phyloP scores from a whole-genome alignment of 768 basidiomycete species.

The Auricularia sp. region DNA sequence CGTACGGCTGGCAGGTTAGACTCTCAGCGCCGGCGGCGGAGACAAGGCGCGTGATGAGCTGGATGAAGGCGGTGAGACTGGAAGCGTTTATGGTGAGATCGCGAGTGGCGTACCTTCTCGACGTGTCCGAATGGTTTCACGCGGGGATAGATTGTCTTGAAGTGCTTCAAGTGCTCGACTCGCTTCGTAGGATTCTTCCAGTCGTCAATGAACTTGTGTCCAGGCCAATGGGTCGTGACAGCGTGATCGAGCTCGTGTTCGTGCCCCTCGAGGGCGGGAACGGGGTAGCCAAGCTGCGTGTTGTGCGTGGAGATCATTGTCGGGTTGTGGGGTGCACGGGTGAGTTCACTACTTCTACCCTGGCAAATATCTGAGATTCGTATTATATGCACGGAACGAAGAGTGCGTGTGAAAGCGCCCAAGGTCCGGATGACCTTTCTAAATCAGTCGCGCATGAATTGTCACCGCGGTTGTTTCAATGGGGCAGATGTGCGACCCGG shows the following conservation, averaged over 20 bases:
- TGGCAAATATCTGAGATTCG: no score
- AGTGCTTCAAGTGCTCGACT: not conserved
- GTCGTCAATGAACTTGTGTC: not conserved
- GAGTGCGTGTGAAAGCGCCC: no score
- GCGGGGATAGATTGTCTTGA: not conserved
- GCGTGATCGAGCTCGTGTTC: not conserved
- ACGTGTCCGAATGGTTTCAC: not conserved
- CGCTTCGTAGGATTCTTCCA: not conserved
- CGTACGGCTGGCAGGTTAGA: not conserved
- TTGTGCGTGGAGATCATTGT: not conserved
- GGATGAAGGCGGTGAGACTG: not conserved
- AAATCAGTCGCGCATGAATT: no score
- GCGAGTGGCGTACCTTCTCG: not conserved
- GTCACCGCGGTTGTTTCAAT: no score
- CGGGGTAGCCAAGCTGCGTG: not conserved
- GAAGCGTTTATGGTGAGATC: no score
- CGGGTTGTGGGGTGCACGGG: not conserved
- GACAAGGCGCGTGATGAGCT: not conserved
- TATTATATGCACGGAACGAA: no score
- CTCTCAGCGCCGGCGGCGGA: not conserved
- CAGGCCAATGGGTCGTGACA: not conserved
- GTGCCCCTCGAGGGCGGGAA: not conserved
- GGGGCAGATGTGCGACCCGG: no score
- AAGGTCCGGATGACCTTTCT: no score
- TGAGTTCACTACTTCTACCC: not conserved